Conservation (phyloP, 2,329 filamentous ascomycete genomes). For the Hypoxylon sp. region DNA sequence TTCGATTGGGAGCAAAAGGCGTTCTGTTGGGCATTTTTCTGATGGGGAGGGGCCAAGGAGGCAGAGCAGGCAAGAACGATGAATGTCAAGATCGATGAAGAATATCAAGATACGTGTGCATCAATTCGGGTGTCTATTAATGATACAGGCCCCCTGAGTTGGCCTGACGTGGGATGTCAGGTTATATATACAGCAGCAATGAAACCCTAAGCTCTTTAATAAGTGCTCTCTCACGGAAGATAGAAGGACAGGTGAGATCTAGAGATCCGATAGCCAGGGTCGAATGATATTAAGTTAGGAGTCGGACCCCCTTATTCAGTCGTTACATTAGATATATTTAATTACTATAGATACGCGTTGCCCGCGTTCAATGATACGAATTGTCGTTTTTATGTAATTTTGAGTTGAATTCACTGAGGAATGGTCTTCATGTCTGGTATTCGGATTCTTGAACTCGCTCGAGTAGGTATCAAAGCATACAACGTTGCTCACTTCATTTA, state of each 20-base stretch:
- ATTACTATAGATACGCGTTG: conserved; percentile 35
- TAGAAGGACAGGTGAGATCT: conserved; percentile 23
- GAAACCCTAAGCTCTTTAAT: conserved; percentile 20
- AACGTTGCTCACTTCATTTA: not conserved
- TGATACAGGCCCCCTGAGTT: conserved; percentile 10
- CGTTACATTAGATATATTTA: conserved; percentile 42
- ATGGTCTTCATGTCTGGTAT: not conserved
- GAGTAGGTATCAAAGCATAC: not conserved
- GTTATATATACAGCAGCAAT: conserved; percentile 37
- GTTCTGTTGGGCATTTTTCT: conserved; percentile 30
- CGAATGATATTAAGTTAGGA: conserved; percentile 29
- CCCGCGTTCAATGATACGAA: conserved; percentile 16
- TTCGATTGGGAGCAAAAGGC: conserved; percentile 37
- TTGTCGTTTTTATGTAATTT: conserved; percentile 3
- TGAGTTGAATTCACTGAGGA: not conserved
- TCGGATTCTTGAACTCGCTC: not conserved
- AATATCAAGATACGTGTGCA: conserved; percentile 35
- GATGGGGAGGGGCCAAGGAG: conserved; percentile 4
- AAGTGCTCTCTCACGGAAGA: conserved; percentile 18
- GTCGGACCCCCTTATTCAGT: conserved; percentile 35
- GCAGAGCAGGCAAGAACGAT: conserved; percentile 31
- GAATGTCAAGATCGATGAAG: conserved; percentile 41
- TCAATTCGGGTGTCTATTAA: conserved; percentile 26
- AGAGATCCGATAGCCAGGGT: conserved; percentile 28
- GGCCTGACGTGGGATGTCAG: conserved; percentile 22